Evolutionary conservation across 192 early-diverging fungal species (phyloP).

Genomic region (Backusella tarrabulga): DNA sequence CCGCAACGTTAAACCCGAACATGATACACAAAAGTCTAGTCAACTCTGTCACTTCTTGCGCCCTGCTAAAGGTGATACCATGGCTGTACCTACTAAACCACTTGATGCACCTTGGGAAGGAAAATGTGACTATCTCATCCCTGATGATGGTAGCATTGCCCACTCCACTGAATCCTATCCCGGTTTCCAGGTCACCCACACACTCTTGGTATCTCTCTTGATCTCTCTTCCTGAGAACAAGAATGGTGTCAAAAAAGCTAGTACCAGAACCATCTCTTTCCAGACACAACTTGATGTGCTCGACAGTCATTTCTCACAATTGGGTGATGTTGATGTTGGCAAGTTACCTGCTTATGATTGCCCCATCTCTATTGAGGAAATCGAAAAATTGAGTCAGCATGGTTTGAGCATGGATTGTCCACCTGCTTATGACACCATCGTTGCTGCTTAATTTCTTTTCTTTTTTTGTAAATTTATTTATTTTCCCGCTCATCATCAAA

Average conservation of each 20-base stretch:
- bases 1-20: neutral
- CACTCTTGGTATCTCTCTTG: neutral
- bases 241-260: neutral
- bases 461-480: neutral
- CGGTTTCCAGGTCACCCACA: neutral
- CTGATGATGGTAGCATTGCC: neutral
- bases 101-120: neutral
- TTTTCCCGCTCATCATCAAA: neutral
- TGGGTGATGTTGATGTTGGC: neutral
- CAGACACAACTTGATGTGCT: neutral
- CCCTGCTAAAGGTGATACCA: neutral
- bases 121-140: neutral
- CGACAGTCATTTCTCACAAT: neutral
- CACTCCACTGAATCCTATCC: conserved; percentile 3
- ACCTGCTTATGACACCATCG: conserved; percentile 2
- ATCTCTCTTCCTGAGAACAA: neutral
- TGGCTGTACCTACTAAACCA: neutral
- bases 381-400: conserved; percentile 6
- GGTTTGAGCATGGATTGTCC: neutral
- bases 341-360: conserved; percentile 8
- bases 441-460: neutral
- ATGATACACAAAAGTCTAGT: neutral
- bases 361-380: neutral
- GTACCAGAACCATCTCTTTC: neutral
- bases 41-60: neutral